Conservation (phyloP, 139 green algal species). For the Edaphochlamys debaryana region DNA sequence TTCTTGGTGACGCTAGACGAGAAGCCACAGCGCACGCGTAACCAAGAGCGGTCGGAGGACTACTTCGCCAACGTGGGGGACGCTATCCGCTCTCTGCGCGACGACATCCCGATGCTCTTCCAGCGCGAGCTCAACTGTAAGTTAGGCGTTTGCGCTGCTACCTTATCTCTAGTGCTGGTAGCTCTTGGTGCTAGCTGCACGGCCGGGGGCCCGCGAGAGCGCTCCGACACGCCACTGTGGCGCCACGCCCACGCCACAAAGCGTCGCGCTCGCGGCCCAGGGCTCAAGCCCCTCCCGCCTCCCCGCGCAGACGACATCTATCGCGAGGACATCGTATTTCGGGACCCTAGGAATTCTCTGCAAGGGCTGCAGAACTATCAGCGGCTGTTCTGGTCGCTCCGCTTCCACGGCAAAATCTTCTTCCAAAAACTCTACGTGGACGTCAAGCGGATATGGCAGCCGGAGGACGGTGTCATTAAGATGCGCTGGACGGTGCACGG, state of each 20-base stretch:
- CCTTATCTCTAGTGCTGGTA: no score
- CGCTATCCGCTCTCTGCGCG: conserved; percentile 88
- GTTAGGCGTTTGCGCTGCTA: conserved; percentile 7
- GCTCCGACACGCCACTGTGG: no score
- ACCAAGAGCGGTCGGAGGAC: conserved; percentile 64
- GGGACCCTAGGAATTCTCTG: conserved; percentile 87
- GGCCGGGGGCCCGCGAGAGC: no score
- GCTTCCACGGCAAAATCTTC: conserved; percentile 91
- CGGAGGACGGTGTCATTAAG: conserved; percentile 84
- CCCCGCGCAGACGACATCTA: conserved; percentile 82
- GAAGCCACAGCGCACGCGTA: conserved; percentile 39
- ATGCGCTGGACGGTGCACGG: conserved; percentile 90
- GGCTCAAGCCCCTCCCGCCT: not conserved
- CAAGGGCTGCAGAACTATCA: conserved; percentile 91
- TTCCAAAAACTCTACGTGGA: conserved; percentile 88
- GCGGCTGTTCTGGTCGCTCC: conserved; percentile 91
- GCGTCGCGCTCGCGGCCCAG: no score
- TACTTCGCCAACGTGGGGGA: conserved; percentile 96
- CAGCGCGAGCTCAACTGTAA: conserved; percentile 88
- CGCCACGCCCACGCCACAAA: no score
- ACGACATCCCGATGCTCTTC: conserved; percentile 91
- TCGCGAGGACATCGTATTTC: conserved; percentile 93
- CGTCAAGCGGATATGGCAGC: conserved; percentile 93
- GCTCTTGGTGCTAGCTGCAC: no score
- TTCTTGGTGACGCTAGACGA: conserved; percentile 43